These are phyloP conservation scores for Boletus pseudo-olivaceus DNA, from an alignment of 768 basidiomycete species.

Conservation along the genomic window DNA sequence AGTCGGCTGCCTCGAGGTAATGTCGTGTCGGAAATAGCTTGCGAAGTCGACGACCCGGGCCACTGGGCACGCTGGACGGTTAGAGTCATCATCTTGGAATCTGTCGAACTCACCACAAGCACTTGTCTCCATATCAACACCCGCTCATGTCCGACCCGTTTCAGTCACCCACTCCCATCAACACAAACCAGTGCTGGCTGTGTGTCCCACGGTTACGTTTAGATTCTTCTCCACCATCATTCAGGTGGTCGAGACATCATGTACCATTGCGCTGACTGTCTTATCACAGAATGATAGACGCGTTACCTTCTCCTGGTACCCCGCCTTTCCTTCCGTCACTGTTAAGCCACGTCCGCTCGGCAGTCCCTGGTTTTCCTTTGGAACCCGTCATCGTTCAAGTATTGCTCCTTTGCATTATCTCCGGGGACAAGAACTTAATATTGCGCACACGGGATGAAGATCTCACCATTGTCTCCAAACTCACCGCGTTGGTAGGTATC, in stretches of 20 bases:
- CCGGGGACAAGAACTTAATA: constrained; percentile 61
- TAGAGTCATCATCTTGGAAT: neutral
- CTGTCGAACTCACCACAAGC: neutral
- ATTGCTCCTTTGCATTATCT: constrained; percentile 60
- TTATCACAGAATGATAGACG: constrained; percentile 15
- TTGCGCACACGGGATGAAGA: constrained; percentile 67
- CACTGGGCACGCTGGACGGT: neutral
- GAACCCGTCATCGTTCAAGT: constrained; percentile 65
- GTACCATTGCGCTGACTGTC: neutral
- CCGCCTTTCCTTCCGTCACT: constrained; percentile 49
- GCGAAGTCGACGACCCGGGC: constrained; percentile 4
- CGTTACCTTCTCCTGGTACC: constrained; percentile 39
- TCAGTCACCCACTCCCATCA: constrained; percentile 17
- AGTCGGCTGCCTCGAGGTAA: constrained; percentile 30
- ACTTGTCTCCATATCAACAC: constrained; percentile 23
- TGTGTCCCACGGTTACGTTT: neutral
- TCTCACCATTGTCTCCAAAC: constrained; percentile 51
- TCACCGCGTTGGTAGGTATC: constrained; percentile 50
- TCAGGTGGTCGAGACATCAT: neutral
- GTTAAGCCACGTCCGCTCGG: constrained; percentile 43
- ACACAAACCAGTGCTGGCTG: constrained; percentile 22
- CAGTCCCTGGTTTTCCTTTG: constrained; percentile 47
- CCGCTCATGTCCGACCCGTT: neutral
- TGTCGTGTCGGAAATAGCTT: constrained; percentile 25
- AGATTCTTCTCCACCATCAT: neutral